These are phyloP conservation scores for Cyathus striatus DNA, from an alignment of 768 basidiomycete species.

Conservation along the genomic window DNA sequence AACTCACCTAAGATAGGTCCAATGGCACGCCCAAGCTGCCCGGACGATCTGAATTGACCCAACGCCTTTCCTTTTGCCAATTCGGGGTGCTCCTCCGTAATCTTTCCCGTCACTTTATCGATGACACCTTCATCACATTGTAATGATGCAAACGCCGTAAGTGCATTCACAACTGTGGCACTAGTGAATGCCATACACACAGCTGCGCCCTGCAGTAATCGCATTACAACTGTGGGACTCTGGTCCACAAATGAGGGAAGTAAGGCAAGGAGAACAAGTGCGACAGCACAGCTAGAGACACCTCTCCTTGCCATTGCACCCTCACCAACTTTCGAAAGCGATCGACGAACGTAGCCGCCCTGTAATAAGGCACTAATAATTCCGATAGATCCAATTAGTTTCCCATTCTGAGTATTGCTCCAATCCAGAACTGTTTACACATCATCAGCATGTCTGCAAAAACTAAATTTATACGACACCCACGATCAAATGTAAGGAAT, in stretches of 20 bases:
- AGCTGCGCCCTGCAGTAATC: slow-evolving; percentile 63
- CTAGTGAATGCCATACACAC: slow-evolving; percentile 89
- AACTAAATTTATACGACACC: slow-evolving; percentile 20
- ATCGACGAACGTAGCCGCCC: slow-evolving; percentile 90
- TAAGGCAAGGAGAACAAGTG: slow-evolving; percentile 64
- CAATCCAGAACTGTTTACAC: slow-evolving; percentile 68
- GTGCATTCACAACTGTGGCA: slow-evolving; percentile 90
- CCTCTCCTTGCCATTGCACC: slow-evolving; percentile 81
- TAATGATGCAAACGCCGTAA: slow-evolving; percentile 87
- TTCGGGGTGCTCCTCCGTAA: slow-evolving; percentile 49
- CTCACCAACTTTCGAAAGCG: slow-evolving; percentile 71
- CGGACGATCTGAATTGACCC: slow-evolving; percentile 85
- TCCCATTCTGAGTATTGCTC: slow-evolving; percentile 86
- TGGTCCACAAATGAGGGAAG: slow-evolving; percentile 54
- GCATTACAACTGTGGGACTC: slow-evolving; percentile 39
- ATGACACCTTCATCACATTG: slow-evolving; percentile 76
- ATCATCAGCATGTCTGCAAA: background rate
- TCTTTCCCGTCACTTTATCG: slow-evolving; percentile 54
- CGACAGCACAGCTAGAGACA: slow-evolving; percentile 64
- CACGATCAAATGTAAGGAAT: slow-evolving; percentile 88
- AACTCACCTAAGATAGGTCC: slow-evolving; percentile 82
- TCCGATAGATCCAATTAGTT: slow-evolving; percentile 82
- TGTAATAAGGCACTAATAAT: slow-evolving; percentile 86
- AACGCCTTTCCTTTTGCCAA: slow-evolving; percentile 82
- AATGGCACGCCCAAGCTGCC: slow-evolving; percentile 89